Percentiles rank a stretch among this genome's conserved stretches.
These are phyloP conservation scores for Gonapodya prolifera DNA, from an alignment of 192 early-diverging fungal species.

Conservation along the genomic window DNA sequence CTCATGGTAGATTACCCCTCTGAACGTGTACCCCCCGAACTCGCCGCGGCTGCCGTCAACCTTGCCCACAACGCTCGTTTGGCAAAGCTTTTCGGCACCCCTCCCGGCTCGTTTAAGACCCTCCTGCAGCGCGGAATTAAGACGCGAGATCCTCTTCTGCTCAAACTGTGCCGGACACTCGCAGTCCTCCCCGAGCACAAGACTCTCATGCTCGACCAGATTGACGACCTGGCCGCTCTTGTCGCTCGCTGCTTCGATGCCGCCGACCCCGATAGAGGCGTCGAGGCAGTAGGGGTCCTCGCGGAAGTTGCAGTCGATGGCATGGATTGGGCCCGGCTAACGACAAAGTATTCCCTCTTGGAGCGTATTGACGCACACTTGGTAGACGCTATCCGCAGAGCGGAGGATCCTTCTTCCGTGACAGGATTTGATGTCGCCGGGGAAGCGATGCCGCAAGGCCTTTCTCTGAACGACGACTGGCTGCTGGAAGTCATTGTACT, in stretches of 20 bases:
- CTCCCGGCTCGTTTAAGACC: not conserved
- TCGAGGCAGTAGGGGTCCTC: not conserved
- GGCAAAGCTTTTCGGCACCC: constrained; percentile 17
- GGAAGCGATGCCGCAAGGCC: not conserved
- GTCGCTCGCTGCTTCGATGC: not conserved
- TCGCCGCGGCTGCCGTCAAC: constrained; percentile 43
- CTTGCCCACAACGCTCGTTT: constrained; percentile 21
- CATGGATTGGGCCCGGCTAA: not conserved
- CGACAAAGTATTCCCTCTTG: not conserved
- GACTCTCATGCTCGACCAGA: constrained; percentile 35
- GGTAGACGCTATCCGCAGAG: not conserved
- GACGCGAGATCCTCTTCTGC: constrained; percentile 31
- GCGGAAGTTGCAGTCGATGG: not conserved
- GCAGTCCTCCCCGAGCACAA: constrained; percentile 30
- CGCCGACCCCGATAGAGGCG: constrained; percentile 8
- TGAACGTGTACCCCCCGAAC: constrained; percentile 24
- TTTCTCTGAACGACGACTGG: constrained; percentile 33
- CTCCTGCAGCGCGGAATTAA: constrained; percentile 37
- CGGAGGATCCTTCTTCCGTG: not conserved
- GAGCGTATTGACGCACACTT: not conserved
- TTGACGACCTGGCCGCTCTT: not conserved
- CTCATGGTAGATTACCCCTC: not conserved
- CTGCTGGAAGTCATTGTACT: constrained; percentile 29
- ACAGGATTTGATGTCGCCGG: not conserved
- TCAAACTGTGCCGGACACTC: constrained; percentile 39